Base-by-base conservation (phyloP, 177 flowering plant species). In the Vitis hybrid region DNA sequence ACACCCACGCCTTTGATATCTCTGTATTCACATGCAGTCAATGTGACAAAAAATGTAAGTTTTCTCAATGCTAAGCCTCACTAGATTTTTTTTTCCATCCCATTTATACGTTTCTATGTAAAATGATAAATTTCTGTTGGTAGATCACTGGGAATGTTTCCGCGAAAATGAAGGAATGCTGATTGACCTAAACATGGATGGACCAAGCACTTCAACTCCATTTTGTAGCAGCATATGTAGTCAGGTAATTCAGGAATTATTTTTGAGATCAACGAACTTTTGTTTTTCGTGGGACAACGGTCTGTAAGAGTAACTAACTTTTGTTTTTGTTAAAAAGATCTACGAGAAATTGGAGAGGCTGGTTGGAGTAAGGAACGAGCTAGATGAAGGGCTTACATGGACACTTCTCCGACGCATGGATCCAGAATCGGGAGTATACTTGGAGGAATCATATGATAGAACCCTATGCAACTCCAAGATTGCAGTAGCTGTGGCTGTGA, bases 1-100 rank as follows among this genome's bases (percentile, higher is more conserved):
- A 41, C 9, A 41, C 46, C 46, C 7, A 41, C 46, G 46, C 46
- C 46, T 41, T 41, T 8, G 46, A 41, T 41, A 41, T 41, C 46
- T 41, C 46, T 4, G 9, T 70, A 2, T 15, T 11, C 8, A 63
- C 48, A 17, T 86, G 90, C 66, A 14, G 18, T 0, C 84, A 69
- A 4, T 86, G 90, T 60, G 66, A 64, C 8, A 79, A 73, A 49
- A 72, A 62, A 72, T 84, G 90, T 86, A 75, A 0, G 82, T 46
- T 50, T 41, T 55, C n/a, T 58, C 61, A 8, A 3, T 54, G 0
- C 57, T 54, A 6, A 6, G n/a, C 0, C 17, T 3, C 15, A 54
- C 6, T 14, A 14, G 3, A 17, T 9, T 18, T 1, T 49, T 49
- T 14, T 53, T 48, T 8, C 12, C 35, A 50, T 27, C 48, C 18